These are phyloP conservation scores for Cyathus striatus DNA, from an alignment of 768 basidiomycete species.

Conservation along the genomic window DNA sequence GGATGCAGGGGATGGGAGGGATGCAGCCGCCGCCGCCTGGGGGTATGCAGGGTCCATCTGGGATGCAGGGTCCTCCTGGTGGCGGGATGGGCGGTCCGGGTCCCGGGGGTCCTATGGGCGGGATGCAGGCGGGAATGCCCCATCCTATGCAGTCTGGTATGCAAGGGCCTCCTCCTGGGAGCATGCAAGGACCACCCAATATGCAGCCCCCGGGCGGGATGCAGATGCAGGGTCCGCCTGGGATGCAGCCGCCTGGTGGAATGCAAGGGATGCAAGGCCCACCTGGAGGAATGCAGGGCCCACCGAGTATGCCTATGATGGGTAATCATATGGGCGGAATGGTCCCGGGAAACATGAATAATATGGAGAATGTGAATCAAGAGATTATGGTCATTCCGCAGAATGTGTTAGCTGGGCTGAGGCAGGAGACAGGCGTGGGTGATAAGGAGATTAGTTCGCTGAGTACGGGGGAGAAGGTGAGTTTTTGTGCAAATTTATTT, in stretches of 20 bases:
- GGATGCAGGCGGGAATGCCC: no score
- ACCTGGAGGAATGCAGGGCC: slow-evolving; percentile 7
- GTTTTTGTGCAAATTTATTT: slow-evolving; percentile 13
- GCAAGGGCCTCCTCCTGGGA: no score
- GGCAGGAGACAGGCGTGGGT: slow-evolving; percentile 33
- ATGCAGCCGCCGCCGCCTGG: slow-evolving; percentile 60
- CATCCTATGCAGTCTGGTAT: no score
- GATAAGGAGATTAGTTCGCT: slow-evolving; percentile 43
- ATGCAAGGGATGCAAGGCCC: slow-evolving; percentile 1
- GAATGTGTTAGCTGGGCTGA: slow-evolving; percentile 24
- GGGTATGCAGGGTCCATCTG: slow-evolving; percentile 39
- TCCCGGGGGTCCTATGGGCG: no score
- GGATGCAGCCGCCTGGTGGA: slow-evolving; percentile 3
- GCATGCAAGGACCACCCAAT: no score
- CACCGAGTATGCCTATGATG: slow-evolving; percentile 4
- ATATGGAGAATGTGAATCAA: slow-evolving; percentile 22
- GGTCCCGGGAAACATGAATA: no score
- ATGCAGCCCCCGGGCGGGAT: no score
- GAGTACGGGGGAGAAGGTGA: slow-evolving; percentile 58
- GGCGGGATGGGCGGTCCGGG: no score
- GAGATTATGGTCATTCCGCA: slow-evolving; percentile 40
- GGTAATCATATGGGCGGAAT: no score
- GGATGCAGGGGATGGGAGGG: slow-evolving; percentile 27
- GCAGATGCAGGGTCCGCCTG: no score
- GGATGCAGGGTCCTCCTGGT: slow-evolving; percentile 16